These are phyloP conservation scores for Mortierella antarctica DNA, from an alignment of 192 early-diverging fungal genomes.

Conservation along the genomic window DNA sequence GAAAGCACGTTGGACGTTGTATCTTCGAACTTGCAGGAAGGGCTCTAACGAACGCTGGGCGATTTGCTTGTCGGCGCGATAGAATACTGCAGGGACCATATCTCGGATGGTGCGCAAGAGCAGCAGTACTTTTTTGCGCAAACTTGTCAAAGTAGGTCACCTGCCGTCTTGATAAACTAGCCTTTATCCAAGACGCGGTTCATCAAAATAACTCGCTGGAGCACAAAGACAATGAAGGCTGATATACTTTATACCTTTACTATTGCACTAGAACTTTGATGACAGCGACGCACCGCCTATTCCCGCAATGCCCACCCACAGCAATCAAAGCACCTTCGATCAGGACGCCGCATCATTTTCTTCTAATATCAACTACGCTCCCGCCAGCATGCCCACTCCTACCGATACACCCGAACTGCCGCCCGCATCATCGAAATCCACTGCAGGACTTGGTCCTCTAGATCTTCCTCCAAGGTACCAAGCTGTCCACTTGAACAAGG, in stretches of 20 bases:
- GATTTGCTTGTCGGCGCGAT: not conserved
- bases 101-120: conserved; percentile 40
- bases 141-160: conserved; percentile 28
- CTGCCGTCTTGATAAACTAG: not conserved
- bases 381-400: not conserved
- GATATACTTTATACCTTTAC: not conserved
- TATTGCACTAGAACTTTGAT: conserved; percentile 28
- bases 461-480: conserved; percentile 9
- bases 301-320: conserved; percentile 14
- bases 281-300: conserved; percentile 45
- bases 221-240: too few species aligned
- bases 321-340: not conserved
- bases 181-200: not conserved
- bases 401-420: conserved; percentile 9
- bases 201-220: too few species aligned
- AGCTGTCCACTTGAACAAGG: too few species aligned
- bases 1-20: not conserved
- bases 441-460: conserved; percentile 11
- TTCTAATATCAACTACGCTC: not conserved
- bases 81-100: conserved; percentile 38
- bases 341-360: conserved; percentile 1
- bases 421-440: not conserved
- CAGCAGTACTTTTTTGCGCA: conserved; percentile 32
- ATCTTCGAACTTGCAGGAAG: not conserved
- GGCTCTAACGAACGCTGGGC: not conserved